Evolutionary conservation across 805 yeast genomes (phyloP).

Genomic region (Wickerhamiella dianesei): DNA sequence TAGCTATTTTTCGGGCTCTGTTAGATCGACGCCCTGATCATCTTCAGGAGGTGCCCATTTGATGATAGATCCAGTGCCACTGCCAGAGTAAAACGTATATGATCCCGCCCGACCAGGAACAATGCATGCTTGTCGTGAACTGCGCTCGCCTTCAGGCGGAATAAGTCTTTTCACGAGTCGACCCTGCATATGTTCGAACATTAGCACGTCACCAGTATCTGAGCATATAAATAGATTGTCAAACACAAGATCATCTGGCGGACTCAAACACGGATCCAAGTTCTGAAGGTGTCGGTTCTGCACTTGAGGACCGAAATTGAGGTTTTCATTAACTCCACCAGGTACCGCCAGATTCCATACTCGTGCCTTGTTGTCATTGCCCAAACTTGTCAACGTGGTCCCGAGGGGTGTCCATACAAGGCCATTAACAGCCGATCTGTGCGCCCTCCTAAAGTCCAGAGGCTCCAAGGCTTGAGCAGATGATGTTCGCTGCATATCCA

Average conservation of each 20-base stretch:
- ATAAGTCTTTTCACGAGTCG: constrained; percentile 45
- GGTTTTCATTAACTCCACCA: constrained; percentile 41
- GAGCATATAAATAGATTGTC: constrained; percentile 58
- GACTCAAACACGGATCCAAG: constrained; percentile 41
- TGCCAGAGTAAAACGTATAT: constrained; percentile 43
- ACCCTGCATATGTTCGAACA: constrained; percentile 48
- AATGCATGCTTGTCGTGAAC: constrained; percentile 35
- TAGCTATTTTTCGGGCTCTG: too few species aligned
- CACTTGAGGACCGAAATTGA: constrained; percentile 67
- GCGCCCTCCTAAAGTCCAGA: constrained; percentile 40
- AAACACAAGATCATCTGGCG: constrained; percentile 37
- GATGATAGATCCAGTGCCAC: constrained; percentile 51
- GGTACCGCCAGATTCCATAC: constrained; percentile 59
- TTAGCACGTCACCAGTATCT: constrained; percentile 56
- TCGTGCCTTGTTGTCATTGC: constrained; percentile 66
- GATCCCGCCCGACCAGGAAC: constrained; percentile 34
- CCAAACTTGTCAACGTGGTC: constrained; percentile 46
- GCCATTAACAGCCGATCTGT: constrained; percentile 67
- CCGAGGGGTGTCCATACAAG: constrained; percentile 62
- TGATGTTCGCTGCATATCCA: constrained; percentile 43
- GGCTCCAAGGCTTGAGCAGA: constrained; percentile 20
- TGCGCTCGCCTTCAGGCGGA: constrained; percentile 22
- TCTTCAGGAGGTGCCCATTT: constrained; percentile 38
- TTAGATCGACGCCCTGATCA: too few species aligned
- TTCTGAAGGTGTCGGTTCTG: constrained; percentile 50